Conservation (phyloP, 2,329 filamentous ascomycete genomes). For the Aspergillus latus region DNA sequence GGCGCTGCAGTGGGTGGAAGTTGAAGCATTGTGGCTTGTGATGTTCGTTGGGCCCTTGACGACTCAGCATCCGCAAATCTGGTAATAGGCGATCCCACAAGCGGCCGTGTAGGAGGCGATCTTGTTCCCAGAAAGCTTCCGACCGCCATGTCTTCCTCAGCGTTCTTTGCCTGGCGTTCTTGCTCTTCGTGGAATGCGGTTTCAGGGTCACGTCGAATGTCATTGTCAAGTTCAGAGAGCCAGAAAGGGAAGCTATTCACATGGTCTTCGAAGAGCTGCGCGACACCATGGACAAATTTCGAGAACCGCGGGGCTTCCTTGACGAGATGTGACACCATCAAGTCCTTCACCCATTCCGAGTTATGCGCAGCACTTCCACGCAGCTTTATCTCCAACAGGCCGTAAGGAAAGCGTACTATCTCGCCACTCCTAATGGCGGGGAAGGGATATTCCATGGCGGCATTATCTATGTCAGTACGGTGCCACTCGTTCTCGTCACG, state of each 20-base stretch:
- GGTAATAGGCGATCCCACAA: slow-evolving; percentile 37
- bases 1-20: slow-evolving; percentile 37
- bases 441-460: slow-evolving; percentile 83
- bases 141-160: slow-evolving; percentile 84
- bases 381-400: slow-evolving; percentile 89
- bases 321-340: slow-evolving; percentile 90
- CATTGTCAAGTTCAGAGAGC: slow-evolving; percentile 85
- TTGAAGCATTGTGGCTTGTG: slow-evolving; percentile 28
- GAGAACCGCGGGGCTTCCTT: slow-evolving; percentile 88
- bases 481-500: slow-evolving; percentile 89
- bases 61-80: slow-evolving; percentile 29
- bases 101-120: slow-evolving; percentile 29
- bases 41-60: slow-evolving; percentile 24
- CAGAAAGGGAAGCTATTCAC: slow-evolving; percentile 97
- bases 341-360: slow-evolving; percentile 82
- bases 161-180: slow-evolving; percentile 73
- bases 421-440: slow-evolving; percentile 84
- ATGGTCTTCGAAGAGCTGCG: slow-evolving; percentile 88
- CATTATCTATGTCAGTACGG: slow-evolving; percentile 81
- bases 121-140: slow-evolving; percentile 75
- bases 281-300: slow-evolving; percentile 94
- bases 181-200: slow-evolving; percentile 89
- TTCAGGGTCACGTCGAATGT: slow-evolving; percentile 91
- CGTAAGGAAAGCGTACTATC: slow-evolving; percentile 85
- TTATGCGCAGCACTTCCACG: slow-evolving; percentile 58